Evolutionary conservation across 352 stramenopile species (phyloP).

Genomic region (Blastocystis sp.): DNA sequence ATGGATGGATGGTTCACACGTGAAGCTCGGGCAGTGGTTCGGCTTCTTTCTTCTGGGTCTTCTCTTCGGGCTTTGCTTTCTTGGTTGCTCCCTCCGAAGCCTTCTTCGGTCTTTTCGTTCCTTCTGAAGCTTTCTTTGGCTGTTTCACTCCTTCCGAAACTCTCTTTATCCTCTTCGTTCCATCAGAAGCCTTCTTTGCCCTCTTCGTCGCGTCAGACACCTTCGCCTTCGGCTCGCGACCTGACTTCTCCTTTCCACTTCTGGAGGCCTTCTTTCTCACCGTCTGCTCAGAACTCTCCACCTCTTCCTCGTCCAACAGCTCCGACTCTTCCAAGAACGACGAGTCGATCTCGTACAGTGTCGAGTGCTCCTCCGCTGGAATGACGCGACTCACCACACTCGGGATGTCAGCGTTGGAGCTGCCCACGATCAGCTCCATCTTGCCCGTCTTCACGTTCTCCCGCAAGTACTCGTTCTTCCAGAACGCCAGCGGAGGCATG

Average conservation of each 20-base stretch:
- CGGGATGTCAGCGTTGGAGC: not conserved
- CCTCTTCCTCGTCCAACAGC: too few relatives aligned
- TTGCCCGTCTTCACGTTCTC: not conserved
- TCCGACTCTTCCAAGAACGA: too few relatives aligned
- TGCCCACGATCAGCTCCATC: not conserved
- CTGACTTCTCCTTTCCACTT: not conserved
- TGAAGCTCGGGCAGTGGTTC: not conserved
- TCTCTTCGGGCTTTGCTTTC: not conserved
- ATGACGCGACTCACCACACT: not conserved
- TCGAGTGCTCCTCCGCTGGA: not conserved
- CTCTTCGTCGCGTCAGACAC: not conserved
- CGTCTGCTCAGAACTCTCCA: not conserved
- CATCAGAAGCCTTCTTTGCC: not conserved
- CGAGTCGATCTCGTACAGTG: not conserved
- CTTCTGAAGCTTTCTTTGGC: not conserved
- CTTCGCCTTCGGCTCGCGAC: not conserved
- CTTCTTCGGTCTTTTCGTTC: not conserved
- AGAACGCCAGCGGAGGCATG: slow-evolving; percentile 17
- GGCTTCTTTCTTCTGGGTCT: not conserved
- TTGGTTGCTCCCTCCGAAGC: not conserved
- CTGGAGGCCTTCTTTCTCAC: not conserved
- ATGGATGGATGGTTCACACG: too few relatives aligned
- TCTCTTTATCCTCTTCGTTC: not conserved
- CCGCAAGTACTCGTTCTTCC: slow-evolving; percentile 21
- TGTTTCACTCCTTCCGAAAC: not conserved